Conservation (phyloP, 352 stramenopile species). For the Pythium monospermum region DNA sequence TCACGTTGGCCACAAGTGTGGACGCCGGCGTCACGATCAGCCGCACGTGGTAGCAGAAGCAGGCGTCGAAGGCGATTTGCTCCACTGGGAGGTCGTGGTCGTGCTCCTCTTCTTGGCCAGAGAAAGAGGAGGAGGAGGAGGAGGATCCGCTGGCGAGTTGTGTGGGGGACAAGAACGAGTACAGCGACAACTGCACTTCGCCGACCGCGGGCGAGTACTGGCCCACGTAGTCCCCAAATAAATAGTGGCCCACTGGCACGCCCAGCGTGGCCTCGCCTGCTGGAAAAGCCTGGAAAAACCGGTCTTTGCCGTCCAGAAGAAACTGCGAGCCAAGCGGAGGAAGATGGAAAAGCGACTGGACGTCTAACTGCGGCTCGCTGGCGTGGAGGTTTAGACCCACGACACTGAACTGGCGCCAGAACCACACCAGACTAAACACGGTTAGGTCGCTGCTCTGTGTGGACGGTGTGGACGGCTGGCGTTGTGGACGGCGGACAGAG, state of each 20-base stretch:
- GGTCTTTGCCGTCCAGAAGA: slow-evolving; percentile 7
- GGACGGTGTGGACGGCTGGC: not conserved
- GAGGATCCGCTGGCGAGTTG: no score
- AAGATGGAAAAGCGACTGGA: slow-evolving; percentile 3
- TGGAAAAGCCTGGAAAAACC: slow-evolving; percentile 6
- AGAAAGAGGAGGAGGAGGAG: no score
- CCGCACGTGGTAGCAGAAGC: slow-evolving; percentile 10
- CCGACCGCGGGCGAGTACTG: slow-evolving; percentile 1
- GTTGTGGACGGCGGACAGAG: not conserved
- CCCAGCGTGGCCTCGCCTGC: slow-evolving; percentile 11
- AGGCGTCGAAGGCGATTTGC: not conserved
- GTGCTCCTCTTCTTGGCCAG: no score
- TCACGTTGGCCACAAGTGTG: slow-evolving; percentile 7
- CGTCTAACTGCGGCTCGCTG: not conserved
- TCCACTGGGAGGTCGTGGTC: slow-evolving; percentile 3
- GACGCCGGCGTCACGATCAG: not conserved
- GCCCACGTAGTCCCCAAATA: slow-evolving; percentile 15
- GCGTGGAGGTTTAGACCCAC: not conserved
- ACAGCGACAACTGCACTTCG: slow-evolving; percentile 8
- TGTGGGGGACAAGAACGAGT: slow-evolving; percentile 9
- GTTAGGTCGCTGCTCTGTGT: slow-evolving; percentile 3
- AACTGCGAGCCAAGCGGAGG: slow-evolving; percentile 5
- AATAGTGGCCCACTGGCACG: slow-evolving; percentile 3
- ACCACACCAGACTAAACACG: slow-evolving; percentile 9
- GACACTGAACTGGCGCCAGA: slow-evolving; percentile 10